Evolutionary conservation across 306 rosid species (phyloP).

Genomic region (Betula pendula): DNA sequence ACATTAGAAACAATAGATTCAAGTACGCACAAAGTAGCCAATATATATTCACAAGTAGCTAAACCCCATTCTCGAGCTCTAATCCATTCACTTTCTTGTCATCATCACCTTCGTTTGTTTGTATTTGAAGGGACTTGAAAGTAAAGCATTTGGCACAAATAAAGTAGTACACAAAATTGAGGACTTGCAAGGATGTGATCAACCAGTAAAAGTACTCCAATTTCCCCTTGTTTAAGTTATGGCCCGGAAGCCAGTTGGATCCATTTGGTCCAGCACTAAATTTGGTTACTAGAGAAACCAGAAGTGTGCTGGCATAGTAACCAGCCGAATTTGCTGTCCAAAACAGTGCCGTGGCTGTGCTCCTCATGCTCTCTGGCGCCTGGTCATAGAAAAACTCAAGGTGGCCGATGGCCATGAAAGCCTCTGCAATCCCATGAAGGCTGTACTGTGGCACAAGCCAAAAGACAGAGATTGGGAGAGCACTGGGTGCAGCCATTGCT

Average conservation of each 20-base stretch:
- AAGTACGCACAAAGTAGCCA: too few species aligned
- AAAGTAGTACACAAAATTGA: conserved; percentile 38
- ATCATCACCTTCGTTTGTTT: conserved; percentile 8
- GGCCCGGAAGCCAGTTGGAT: conserved; percentile 45
- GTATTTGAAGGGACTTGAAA: conserved; percentile 39
- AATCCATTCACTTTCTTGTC: conserved; percentile 18
- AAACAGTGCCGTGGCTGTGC: conserved; percentile 48
- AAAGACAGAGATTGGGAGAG: conserved; percentile 45
- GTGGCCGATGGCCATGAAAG: conserved; percentile 55
- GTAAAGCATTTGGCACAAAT: conserved; percentile 40
- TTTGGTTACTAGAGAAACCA: conserved; percentile 48
- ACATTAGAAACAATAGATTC: too few species aligned
- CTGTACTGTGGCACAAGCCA: conserved; percentile 54
- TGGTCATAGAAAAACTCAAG: conserved; percentile 56
- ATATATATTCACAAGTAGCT: not conserved
- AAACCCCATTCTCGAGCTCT: conserved; percentile 32
- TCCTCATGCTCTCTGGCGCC: conserved; percentile 57
- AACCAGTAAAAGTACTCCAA: conserved; percentile 52
- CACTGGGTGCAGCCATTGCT: conserved; percentile 5
- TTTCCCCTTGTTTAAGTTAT: conserved; percentile 43
- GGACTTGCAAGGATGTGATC: conserved; percentile 39
- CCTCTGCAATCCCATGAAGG: conserved; percentile 54
- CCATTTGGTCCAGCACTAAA: conserved; percentile 33
- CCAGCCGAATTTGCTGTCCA: conserved; percentile 44
- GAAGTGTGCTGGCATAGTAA: conserved; percentile 36